These are phyloP conservation scores for Coemansia furcata DNA, from an alignment of 192 early-diverging fungal genomes.

Conservation along the genomic window DNA sequence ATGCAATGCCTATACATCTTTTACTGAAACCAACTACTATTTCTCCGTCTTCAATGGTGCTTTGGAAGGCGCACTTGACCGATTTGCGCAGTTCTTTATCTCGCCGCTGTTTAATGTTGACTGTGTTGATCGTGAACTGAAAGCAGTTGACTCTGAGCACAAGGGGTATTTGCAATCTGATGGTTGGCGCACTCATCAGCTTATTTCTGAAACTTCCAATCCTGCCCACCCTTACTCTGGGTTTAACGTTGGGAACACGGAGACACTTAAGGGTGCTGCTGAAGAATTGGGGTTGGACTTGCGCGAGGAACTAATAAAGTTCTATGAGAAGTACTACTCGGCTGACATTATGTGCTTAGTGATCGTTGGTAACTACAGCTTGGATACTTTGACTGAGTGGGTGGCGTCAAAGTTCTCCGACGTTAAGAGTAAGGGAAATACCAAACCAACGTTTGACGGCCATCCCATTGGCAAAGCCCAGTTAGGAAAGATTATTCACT, in stretches of 20 bases:
- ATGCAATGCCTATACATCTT: constrained; percentile 27
- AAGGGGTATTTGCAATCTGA: constrained; percentile 79
- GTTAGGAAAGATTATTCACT: constrained; percentile 64
- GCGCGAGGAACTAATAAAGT: constrained; percentile 73
- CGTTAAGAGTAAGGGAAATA: constrained; percentile 70
- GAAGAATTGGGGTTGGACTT: constrained; percentile 61
- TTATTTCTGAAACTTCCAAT: constrained; percentile 21
- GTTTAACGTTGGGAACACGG: constrained; percentile 81
- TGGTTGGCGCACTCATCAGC: not conserved
- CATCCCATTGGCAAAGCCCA: constrained; percentile 66
- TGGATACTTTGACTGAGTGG: constrained; percentile 71
- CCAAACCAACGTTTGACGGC: constrained; percentile 52
- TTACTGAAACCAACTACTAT: constrained; percentile 20
- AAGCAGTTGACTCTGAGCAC: constrained; percentile 91
- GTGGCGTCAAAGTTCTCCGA: constrained; percentile 73
- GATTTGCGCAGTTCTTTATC: constrained; percentile 87
- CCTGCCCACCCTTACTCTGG: constrained; percentile 73
- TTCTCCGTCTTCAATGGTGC: constrained; percentile 31
- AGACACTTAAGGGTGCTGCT: constrained; percentile 64
- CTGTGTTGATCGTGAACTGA: constrained; percentile 85
- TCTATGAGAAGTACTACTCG: constrained; percentile 83
- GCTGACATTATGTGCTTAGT: constrained; percentile 90
- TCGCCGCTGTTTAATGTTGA: constrained; percentile 76
- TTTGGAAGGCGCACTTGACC: constrained; percentile 59
- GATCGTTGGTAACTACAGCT: constrained; percentile 79